Base-by-base conservation (phyloP, 441 rosid genomes). In the Daphne laureola region DNA sequence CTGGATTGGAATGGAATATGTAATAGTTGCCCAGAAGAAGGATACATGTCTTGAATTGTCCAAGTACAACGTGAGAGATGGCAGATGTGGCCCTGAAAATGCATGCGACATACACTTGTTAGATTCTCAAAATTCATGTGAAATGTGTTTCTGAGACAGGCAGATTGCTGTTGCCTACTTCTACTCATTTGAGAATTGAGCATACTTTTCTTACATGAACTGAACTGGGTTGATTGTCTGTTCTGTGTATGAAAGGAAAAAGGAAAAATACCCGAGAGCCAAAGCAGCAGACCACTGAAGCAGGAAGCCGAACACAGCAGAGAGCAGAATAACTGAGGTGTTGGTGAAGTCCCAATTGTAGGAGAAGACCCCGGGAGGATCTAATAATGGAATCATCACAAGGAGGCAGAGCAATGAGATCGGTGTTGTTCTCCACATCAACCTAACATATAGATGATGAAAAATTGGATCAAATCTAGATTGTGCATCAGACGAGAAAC, bases 381-480 rank as follows among this genome's bases (percentile, higher is more conserved):
- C 86, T 38, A 84, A 77, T 65, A 75, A 62, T 17, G 92, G 88
- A 68, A 84, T 67, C 69, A 81, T 57, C 12, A 73, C 27, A 45
- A 73, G 74, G 54, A 84, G 79, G 60, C 75, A 84, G 47, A 75
- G 57, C 74, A 84, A 66, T 15, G 86, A 86, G 64, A 92, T 77
- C 6, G 98, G 96, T 0, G 98, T 86, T 5, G 96, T 92, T 79
- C 79, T 88, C 98, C 96, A 92, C 96, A 88, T 88, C 62, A 92
- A 79, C 74, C 98, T 92, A 76, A 31, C 38, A 31, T 31, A 31
- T 31, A 1, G 38, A 31, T 17, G 3, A 15, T 6, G 7, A 40
- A 62, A 51, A 42, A 31, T 31, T 9, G 1, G 38, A 31, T 31
- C 38, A 31, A 4, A 31, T 31, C 38, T 9, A 31, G 38, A 31